Evolutionary conservation across 495 filamentous ascomycete species (phyloP).

Genomic region (Rhypophila decipiens): DNA sequence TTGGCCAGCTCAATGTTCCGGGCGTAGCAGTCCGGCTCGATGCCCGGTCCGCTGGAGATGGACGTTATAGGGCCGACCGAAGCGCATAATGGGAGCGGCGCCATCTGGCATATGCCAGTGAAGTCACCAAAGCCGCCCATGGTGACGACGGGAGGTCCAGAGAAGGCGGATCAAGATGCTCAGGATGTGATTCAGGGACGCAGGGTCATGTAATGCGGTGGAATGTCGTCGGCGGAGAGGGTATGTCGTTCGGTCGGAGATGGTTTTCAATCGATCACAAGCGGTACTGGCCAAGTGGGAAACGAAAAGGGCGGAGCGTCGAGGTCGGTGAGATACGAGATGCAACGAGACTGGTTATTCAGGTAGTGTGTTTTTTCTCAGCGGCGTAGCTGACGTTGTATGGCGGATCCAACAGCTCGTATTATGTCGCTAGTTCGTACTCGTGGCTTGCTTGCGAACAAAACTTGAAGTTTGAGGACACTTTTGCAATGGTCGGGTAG

Average conservation of each 20-base stretch:
- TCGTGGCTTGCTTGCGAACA: not conserved
- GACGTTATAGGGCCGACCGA: slow-evolving; percentile 61
- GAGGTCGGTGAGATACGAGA: not conserved
- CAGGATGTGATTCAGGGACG: not conserved
- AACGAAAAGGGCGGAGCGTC: not conserved
- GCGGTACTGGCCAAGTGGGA: not conserved
- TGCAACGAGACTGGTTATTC: not conserved
- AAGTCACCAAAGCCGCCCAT: slow-evolving; percentile 96
- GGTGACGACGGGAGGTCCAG: slow-evolving; percentile 46
- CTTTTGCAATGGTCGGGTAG: not conserved
- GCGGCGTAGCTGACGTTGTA: not conserved
- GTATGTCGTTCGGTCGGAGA: not conserved
- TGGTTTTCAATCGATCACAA: not conserved
- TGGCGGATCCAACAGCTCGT: not conserved
- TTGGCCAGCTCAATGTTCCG: slow-evolving; percentile 95
- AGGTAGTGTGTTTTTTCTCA: not conserved
- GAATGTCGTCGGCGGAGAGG: not conserved
- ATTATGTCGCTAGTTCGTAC: not conserved
- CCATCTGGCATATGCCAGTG: slow-evolving; percentile 75
- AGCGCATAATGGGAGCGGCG: slow-evolving; percentile 79
- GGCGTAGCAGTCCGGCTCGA: slow-evolving; percentile 87
- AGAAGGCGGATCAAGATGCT: not conserved
- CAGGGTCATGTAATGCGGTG: not conserved
- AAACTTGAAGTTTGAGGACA: not conserved
- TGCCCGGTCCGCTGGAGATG: slow-evolving; percentile 64